Evolutionary conservation across 2,329 filamentous ascomycete genomes (phyloP).

Genomic region (Septoria petroselini): DNA sequence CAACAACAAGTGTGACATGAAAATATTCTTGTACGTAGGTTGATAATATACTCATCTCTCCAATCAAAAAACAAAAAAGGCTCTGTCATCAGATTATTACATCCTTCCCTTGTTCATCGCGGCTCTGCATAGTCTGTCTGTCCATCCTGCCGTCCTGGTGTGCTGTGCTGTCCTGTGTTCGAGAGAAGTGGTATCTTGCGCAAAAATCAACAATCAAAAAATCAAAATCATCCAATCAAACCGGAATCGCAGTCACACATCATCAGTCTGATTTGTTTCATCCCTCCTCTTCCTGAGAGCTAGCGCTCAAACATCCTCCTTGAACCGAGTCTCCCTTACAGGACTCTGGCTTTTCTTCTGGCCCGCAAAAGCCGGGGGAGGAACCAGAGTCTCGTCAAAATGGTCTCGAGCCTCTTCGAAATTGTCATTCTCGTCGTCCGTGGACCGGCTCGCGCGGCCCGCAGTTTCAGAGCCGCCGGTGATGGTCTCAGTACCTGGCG

Average conservation of each 20-base stretch:
- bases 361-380: conserved; percentile 41
- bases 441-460: conserved; percentile 13
- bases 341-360: conserved; percentile 49
- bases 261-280: not conserved
- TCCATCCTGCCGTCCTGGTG: not conserved
- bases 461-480: conserved; percentile 4
- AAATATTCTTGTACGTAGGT: no score
- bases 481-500: conserved; percentile 1
- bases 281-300: not conserved
- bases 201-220: no score
- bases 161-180: not conserved
- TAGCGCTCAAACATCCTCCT: conserved; percentile 54
- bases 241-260: not conserved
- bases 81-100: not conserved
- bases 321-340: conserved; percentile 52
- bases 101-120: not conserved
- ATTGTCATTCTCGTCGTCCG: conserved; percentile 45
- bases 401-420: conserved; percentile 54
- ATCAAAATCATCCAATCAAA: not conserved
- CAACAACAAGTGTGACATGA: no score
- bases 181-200: conserved; percentile 7
- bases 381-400: conserved; percentile 49
- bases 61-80: no score
- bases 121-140: not conserved
- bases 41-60: no score